These are phyloP conservation scores for Sporothrix pseudoabietina DNA, from an alignment of 2,329 filamentous ascomycete genomes.

Conservation along the genomic window DNA sequence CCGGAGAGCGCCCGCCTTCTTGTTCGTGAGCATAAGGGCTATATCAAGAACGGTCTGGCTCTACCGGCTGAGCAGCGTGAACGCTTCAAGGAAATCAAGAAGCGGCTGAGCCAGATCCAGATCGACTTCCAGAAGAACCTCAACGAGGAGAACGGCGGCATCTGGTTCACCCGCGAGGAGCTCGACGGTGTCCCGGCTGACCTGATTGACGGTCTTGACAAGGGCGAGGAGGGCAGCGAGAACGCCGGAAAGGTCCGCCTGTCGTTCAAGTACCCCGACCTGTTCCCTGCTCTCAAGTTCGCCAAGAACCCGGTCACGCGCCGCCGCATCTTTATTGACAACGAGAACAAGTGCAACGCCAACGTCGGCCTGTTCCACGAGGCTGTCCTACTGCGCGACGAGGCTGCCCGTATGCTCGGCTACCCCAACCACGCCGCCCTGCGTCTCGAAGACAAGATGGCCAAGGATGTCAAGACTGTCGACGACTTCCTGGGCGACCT, in stretches of 20 bases:
- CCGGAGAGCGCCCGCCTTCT: constrained; percentile 71
- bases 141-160: constrained; percentile 78
- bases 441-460: constrained; percentile 82
- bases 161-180: constrained; percentile 76
- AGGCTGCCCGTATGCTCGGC: constrained; percentile 74
- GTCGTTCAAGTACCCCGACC: constrained; percentile 81
- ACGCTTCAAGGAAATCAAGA: constrained; percentile 85
- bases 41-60: constrained; percentile 74
- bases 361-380: constrained; percentile 76
- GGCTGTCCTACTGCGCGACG: constrained; percentile 72
- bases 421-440: constrained; percentile 77
- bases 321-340: constrained; percentile 68
- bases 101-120: constrained; percentile 70
- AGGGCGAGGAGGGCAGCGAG: constrained; percentile 62
- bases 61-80: constrained; percentile 73
- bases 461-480: constrained; percentile 72
- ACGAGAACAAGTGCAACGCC: constrained; percentile 78
- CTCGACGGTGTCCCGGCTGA: constrained; percentile 75
- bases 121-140: constrained; percentile 79
- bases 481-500: constrained; percentile 73
- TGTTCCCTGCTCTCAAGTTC: constrained; percentile 78
- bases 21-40: constrained; percentile 76
- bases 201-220: constrained; percentile 66
- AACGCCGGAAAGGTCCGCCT: constrained; percentile 73
- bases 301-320: constrained; percentile 70